Evolutionary conservation across 140 eudicot genomes (phyloP).

Genomic region (Ambrosia hybrid): DNA sequence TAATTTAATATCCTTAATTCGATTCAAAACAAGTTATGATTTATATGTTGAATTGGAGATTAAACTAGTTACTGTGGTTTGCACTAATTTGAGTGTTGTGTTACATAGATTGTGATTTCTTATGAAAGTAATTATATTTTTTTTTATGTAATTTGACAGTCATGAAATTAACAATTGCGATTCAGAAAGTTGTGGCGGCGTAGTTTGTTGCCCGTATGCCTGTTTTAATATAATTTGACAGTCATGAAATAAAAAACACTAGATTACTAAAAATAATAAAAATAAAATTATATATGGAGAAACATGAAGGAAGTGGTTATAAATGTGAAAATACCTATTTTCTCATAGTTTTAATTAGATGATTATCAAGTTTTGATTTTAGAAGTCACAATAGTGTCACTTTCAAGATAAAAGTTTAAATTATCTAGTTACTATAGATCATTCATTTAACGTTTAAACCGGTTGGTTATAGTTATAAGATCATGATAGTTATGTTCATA

Average conservation of each 20-base stretch:
- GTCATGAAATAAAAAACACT: too few relatives aligned
- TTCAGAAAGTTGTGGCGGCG: too few relatives aligned
- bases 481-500: slow-evolving; percentile 15
- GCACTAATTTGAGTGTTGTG: neutral
- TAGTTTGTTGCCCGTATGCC: too few relatives aligned
- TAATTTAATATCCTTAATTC: neutral
- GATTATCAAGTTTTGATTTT: neutral
- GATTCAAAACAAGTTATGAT: slow-evolving; percentile 1
- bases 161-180: too few relatives aligned
- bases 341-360: neutral
- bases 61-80: neutral
- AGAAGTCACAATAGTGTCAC: neutral
- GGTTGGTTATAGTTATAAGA: neutral
- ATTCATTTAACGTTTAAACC: too few relatives aligned
- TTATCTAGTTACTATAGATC: too few relatives aligned
- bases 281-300: neutral
- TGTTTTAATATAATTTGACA: too few relatives aligned
- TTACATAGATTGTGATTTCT: neutral
- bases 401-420: neutral
- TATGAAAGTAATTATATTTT: neutral
- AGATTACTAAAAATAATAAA: too few relatives aligned
- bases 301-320: slow-evolving; percentile 1
- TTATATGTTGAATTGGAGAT: neutral
- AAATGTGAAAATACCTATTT: neutral
- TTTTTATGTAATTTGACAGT: too few relatives aligned